phyloP scores from a whole-genome alignment of 331 rosid genomes.

The Malus hybrid region DNA sequence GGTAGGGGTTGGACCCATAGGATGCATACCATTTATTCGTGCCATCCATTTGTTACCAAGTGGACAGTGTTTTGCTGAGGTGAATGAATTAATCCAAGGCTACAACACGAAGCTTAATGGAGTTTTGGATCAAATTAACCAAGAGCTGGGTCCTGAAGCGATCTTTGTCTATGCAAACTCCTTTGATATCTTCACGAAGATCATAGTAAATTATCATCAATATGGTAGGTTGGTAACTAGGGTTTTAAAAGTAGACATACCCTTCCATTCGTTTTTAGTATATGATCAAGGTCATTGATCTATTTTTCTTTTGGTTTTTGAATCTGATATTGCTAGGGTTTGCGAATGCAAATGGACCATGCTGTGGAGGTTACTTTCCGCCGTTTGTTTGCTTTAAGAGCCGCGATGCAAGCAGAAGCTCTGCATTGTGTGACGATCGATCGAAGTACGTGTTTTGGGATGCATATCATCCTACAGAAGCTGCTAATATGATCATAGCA shows the following conservation, averaged over 20 bases:
- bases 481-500: constrained; percentile 39
- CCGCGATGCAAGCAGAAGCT: constrained; percentile 3
- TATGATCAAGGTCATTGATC: background rate
- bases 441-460: constrained; percentile 50
- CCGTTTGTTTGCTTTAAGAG: constrained; percentile 35
- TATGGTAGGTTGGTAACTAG: constrained; percentile 21
- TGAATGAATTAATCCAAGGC: constrained; percentile 32
- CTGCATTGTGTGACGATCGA: constrained; percentile 35
- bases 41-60: constrained; percentile 16
- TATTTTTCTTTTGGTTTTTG: background rate
- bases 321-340: constrained; percentile 22
- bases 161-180: constrained; percentile 43
- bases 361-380: constrained; percentile 45
- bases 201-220: constrained; percentile 24
- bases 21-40: constrained; percentile 50
- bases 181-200: constrained; percentile 30
- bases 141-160: constrained; percentile 28
- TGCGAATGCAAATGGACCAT: constrained; percentile 30
- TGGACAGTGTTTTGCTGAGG: constrained; percentile 28
- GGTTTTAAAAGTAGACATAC: background rate
- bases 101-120: constrained; percentile 31
- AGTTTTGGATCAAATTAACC: constrained; percentile 26
- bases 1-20: constrained; percentile 48
- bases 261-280: background rate
- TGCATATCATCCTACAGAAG: constrained; percentile 55